Conservation (phyloP, 2,329 filamentous ascomycete species). For the Mycosphaerella sp. region DNA sequence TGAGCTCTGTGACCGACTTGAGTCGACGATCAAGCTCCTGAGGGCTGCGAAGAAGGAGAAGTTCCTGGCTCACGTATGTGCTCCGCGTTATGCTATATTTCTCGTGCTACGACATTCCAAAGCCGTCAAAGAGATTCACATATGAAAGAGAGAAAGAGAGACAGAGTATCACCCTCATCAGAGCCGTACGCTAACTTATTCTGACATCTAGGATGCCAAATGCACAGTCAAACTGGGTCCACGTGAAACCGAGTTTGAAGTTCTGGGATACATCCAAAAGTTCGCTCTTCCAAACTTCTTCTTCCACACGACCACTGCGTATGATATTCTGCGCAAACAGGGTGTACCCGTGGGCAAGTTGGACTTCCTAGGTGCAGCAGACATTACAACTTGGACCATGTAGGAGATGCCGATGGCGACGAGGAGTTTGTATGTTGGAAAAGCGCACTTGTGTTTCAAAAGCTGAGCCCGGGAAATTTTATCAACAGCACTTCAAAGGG, state of each 20-base stretch:
- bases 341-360: slow-evolving; percentile 58
- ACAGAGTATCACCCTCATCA: too few species aligned
- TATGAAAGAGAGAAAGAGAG: too few species aligned
- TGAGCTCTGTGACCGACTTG: slow-evolving; percentile 45
- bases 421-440: too few species aligned
- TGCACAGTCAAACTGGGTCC: not conserved
- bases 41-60: slow-evolving; percentile 22
- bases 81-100: too few species aligned
- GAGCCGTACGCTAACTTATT: too few species aligned
- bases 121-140: too few species aligned
- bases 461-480: too few species aligned
- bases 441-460: too few species aligned
- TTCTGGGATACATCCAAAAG: slow-evolving; percentile 42
- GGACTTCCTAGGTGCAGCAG: slow-evolving; percentile 46
- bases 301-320: slow-evolving; percentile 57
- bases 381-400: not conserved
- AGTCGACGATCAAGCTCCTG: too few species aligned
- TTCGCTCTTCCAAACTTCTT: slow-evolving; percentile 56
- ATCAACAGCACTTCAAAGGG: too few species aligned
- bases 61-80: slow-evolving; percentile 35
- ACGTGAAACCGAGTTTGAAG: slow-evolving; percentile 32
- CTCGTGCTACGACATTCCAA: too few species aligned
- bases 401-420: too few species aligned
- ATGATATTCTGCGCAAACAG: slow-evolving; percentile 55
- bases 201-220: not conserved